These are phyloP conservation scores for Pseudotulostoma volvatum DNA, from an alignment of 495 filamentous ascomycete genomes.

Conservation along the genomic window DNA sequence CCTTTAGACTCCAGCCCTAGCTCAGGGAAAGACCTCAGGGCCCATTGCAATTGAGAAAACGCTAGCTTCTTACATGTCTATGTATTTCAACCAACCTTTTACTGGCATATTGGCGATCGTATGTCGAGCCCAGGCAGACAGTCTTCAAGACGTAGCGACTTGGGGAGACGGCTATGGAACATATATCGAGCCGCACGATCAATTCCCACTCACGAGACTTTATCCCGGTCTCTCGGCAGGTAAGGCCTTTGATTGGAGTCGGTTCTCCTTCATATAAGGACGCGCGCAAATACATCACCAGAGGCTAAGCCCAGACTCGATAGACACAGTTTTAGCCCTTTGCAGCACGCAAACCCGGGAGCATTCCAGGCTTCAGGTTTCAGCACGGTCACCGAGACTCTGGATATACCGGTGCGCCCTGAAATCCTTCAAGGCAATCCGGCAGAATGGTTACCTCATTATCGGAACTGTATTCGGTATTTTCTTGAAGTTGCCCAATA, in stretches of 20 bases:
- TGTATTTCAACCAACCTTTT: background rate
- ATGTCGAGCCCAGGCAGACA: background rate
- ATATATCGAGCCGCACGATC: background rate
- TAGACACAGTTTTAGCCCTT: too few relatives aligned
- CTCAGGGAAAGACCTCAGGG: background rate
- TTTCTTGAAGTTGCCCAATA: slow-evolving; percentile 82
- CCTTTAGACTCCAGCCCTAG: background rate
- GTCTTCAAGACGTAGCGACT: background rate
- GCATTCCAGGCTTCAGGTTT: slow-evolving; percentile 1
- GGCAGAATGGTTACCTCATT: slow-evolving; percentile 78
- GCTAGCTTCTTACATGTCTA: background rate
- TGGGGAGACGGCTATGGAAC: background rate
- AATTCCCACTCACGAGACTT: background rate
- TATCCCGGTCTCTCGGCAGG: background rate
- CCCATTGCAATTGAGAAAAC: background rate
- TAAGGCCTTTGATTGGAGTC: background rate
- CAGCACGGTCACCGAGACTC: slow-evolving; percentile 3
- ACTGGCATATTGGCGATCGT: background rate
- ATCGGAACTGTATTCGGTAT: slow-evolving; percentile 69
- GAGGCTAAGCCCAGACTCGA: slow-evolving; percentile 9
- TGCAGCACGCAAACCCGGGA: too few relatives aligned
- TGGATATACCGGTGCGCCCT: slow-evolving; percentile 6
- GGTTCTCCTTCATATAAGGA: too few relatives aligned
- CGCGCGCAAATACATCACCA: too few relatives aligned
- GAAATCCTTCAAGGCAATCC: slow-evolving; percentile 43